These are phyloP conservation scores for Moesziomyces globuligerus DNA, from an alignment of 1,284 basidiomycete genomes.

Conservation along the genomic window DNA sequence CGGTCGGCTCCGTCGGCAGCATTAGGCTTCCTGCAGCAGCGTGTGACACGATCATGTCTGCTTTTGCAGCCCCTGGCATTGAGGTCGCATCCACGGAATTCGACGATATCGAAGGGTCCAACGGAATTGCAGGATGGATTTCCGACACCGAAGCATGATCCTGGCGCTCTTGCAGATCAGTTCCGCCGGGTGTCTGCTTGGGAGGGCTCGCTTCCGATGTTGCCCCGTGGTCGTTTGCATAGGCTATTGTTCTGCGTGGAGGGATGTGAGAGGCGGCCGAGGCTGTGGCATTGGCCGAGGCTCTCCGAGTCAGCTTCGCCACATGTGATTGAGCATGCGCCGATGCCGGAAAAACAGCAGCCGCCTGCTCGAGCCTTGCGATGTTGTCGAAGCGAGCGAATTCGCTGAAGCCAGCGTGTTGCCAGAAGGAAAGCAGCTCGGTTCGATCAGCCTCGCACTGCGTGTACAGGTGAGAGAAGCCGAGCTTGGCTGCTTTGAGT, in stretches of 20 bases:
- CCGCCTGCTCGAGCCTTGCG: constrained; percentile 32
- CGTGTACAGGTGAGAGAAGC: constrained; percentile 43
- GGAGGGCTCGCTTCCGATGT: not conserved
- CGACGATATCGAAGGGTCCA: constrained; percentile 6
- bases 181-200: not conserved
- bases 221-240: not conserved
- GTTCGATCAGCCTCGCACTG: constrained; percentile 10
- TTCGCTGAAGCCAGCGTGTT: constrained; percentile 19
- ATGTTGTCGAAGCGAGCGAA: constrained; percentile 27
- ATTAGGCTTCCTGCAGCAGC: too few relatives aligned
- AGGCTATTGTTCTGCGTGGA: not conserved
- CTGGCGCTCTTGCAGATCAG: not conserved
- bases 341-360: not conserved
- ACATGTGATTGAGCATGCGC: not conserved
- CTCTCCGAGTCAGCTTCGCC: not conserved
- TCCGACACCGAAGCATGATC: constrained; percentile 4
- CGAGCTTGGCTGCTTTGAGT: constrained; percentile 36
- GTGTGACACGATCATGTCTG: not conserved
- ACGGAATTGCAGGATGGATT: constrained; percentile 19
- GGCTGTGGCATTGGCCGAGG: not conserved
- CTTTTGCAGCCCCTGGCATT: not conserved
- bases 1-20: too few relatives aligned
- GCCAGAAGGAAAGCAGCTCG: constrained; percentile 34
- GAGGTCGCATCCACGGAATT: not conserved
- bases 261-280: not conserved